Evolutionary conservation across 441 rosid species (phyloP).

Genomic region (Arabidopsis hybrid): DNA sequence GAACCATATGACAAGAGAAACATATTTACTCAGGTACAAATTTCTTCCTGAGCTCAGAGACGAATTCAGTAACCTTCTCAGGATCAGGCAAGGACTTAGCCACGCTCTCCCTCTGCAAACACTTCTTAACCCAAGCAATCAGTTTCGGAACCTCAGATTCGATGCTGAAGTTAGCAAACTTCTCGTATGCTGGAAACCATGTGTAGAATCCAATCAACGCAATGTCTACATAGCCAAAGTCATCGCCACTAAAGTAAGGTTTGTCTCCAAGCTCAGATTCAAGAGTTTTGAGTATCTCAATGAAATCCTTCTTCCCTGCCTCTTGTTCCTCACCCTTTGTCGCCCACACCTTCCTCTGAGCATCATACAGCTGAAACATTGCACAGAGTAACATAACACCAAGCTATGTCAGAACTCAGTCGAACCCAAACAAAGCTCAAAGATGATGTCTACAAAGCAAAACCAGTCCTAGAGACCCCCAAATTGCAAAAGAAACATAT

Average conservation of each 20-base stretch:
- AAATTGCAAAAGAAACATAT: neutral
- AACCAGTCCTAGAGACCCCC: neutral
- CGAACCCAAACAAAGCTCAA: slow-evolving; percentile 13
- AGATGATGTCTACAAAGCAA: neutral
- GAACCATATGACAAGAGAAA: slow-evolving; percentile 10
- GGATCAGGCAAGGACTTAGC: slow-evolving; percentile 44
- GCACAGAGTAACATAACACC: slow-evolving; percentile 2
- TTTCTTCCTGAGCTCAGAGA: slow-evolving; percentile 21
- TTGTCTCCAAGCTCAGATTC: slow-evolving; percentile 50
- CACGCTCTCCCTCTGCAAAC: slow-evolving; percentile 45
- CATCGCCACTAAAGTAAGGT: slow-evolving; percentile 47
- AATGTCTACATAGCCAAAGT: slow-evolving; percentile 42
- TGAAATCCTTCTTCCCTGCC: slow-evolving; percentile 41
- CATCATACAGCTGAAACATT: slow-evolving; percentile 36
- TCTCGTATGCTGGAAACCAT: slow-evolving; percentile 39
- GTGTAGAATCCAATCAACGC: slow-evolving; percentile 39
- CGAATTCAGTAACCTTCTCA: slow-evolving; percentile 35
- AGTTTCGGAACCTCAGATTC: slow-evolving; percentile 39
- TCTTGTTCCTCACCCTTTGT: slow-evolving; percentile 54
- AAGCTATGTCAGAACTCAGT: neutral
- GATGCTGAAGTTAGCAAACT: slow-evolving; percentile 33
- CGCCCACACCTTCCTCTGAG: slow-evolving; percentile 41
- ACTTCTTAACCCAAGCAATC: slow-evolving; percentile 37
- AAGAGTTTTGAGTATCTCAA: slow-evolving; percentile 39
- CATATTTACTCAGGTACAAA: slow-evolving; percentile 25